Evolutionary conservation across 805 yeast genomes (phyloP).

Genomic region (Candida anglica): DNA sequence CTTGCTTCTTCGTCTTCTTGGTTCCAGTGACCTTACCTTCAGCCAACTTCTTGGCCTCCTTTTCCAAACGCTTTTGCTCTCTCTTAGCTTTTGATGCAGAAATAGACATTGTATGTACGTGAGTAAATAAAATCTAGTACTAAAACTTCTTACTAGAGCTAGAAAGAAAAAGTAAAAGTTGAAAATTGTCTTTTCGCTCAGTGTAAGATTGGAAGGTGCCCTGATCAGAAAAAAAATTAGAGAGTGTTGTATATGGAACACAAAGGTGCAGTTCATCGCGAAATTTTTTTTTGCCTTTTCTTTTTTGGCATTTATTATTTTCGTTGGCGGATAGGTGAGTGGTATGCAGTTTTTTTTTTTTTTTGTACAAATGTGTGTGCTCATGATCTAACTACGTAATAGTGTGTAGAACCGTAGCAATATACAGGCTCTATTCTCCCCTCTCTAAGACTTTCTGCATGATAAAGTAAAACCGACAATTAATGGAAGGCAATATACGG

Average conservation of each 20-base stretch:
- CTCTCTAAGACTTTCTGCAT: too few species aligned
- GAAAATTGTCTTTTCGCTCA: conserved; percentile 1
- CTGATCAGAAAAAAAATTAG: not conserved
- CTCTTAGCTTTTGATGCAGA: conserved; percentile 97
- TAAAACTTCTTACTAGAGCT: not conserved
- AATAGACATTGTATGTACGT: conserved; percentile 36
- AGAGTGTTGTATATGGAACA: not conserved
- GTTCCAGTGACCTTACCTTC: conserved; percentile 73
- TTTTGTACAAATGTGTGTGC: not conserved
- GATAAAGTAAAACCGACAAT: too few species aligned
- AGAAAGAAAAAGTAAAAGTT: not conserved
- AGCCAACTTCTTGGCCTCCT: conserved; percentile 42
- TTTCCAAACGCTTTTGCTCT: conserved; percentile 86
- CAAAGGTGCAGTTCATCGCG: not conserved
- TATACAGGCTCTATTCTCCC: too few species aligned
- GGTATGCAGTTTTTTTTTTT: not conserved
- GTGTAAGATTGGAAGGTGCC: too few species aligned
- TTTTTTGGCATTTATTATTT: not conserved
- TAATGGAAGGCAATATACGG: too few species aligned
- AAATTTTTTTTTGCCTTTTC: conserved; percentile 1
- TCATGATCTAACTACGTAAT: not conserved
- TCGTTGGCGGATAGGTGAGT: not conserved
- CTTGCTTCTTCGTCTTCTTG: conserved; percentile 61
- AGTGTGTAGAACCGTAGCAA: too few species aligned
- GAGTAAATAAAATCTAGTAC: conserved; percentile 1